A percentile compares a stretch with the other conserved stretches of the same genome.
These are phyloP conservation scores for Rutstroemia sp. DNA, from an alignment of 2,329 filamentous ascomycete species.

Conservation along the genomic window DNA sequence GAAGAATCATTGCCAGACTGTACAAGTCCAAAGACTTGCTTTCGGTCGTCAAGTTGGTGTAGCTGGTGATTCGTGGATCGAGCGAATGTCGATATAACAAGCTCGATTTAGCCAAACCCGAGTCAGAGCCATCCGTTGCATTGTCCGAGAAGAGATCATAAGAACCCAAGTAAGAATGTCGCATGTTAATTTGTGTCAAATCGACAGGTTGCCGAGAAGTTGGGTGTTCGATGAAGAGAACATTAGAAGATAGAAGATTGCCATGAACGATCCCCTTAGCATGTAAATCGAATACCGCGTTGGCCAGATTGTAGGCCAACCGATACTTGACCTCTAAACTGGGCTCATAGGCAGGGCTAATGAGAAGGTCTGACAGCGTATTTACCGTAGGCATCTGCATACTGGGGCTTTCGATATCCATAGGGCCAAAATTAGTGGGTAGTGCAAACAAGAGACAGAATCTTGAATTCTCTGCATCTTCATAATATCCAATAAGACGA, in stretches of 20 bases:
- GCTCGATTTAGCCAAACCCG: slow-evolving; percentile 11
- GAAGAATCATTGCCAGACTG: slow-evolving; percentile 62
- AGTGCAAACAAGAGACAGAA: slow-evolving; percentile 71
- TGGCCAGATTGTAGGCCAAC: slow-evolving; percentile 63
- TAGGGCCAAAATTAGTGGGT: slow-evolving; percentile 54
- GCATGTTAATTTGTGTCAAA: slow-evolving; percentile 45
- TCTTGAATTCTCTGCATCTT: slow-evolving; percentile 62
- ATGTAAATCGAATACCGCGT: slow-evolving; percentile 68
- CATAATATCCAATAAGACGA: slow-evolving; percentile 61
- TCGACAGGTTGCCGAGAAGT: slow-evolving; percentile 18
- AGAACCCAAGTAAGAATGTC: slow-evolving; percentile 62
- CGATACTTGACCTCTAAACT: slow-evolving; percentile 70
- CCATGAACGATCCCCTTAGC: slow-evolving; percentile 62
- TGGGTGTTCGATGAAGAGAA: slow-evolving; percentile 51
- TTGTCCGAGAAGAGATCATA: slow-evolving; percentile 61
- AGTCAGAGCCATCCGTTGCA: slow-evolving; percentile 29
- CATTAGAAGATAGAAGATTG: slow-evolving; percentile 58
- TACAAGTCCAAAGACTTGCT: slow-evolving; percentile 61
- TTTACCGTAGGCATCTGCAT: slow-evolving; percentile 32
- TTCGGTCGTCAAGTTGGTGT: slow-evolving; percentile 45
- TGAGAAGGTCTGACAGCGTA: slow-evolving; percentile 47
- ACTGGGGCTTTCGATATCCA: slow-evolving; percentile 43
- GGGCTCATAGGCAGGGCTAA: slow-evolving; percentile 47
- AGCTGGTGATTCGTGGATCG: slow-evolving; percentile 44
- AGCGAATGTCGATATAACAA: slow-evolving; percentile 56